Evolutionary conservation across 306 rosid species (phyloP).

Genomic region (Begonia masoniana): DNA sequence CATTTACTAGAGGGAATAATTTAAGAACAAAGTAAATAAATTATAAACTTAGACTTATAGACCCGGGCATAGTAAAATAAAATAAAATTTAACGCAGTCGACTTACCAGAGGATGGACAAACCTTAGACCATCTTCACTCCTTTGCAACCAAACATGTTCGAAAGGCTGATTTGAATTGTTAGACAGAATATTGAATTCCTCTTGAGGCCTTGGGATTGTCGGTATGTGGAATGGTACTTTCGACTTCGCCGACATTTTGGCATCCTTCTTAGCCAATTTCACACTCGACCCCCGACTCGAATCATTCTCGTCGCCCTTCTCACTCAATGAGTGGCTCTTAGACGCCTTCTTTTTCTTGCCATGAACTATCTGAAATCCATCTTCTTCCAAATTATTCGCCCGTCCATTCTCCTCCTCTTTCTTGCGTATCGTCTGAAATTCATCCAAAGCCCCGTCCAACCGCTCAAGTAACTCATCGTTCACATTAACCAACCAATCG

Average conservation of each 20-base stretch:
- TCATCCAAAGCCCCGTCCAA: conserved; percentile 45
- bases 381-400: conserved; percentile 16
- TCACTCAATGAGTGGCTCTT: conserved; percentile 6
- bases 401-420: conserved; percentile 35
- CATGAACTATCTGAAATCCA: conserved; percentile 54
- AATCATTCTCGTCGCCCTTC: conserved; percentile 14
- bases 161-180: conserved; percentile 60
- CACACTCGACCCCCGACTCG: conserved; percentile 19
- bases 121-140: conserved; percentile 48
- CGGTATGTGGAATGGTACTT: conserved; percentile 82
- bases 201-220: conserved; percentile 70
- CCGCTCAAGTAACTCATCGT: conserved; percentile 61
- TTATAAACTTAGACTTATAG: not conserved
- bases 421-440: conserved; percentile 31
- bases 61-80: not conserved
- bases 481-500: conserved; percentile 64
- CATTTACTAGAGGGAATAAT: too few relatives aligned
- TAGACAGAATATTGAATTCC: conserved; percentile 49
- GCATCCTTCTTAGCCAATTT: conserved; percentile 44
- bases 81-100: not conserved
- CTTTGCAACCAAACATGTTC: conserved; percentile 89
- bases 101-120: conserved; percentile 81
- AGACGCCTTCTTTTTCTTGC: conserved; percentile 35
- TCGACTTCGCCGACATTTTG: conserved; percentile 38
- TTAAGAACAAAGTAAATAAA: too few relatives aligned